Conservation (phyloP, 2,329 filamentous ascomycete genomes). For the Epichloe amarillans region DNA sequence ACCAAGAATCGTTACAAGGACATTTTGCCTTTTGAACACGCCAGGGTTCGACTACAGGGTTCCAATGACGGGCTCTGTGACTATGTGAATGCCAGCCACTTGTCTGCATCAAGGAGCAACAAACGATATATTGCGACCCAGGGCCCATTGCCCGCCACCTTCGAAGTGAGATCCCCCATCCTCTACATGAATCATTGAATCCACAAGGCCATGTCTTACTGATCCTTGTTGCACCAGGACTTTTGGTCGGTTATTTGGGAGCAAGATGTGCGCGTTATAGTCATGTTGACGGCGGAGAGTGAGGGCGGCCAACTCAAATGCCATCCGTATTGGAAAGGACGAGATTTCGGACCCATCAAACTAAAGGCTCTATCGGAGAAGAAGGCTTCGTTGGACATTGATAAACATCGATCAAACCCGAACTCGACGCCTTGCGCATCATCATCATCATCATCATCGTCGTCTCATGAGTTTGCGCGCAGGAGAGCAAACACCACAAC, state of each 20-base stretch:
- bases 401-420: conserved; percentile 32
- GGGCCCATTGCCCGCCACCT: conserved; percentile 83
- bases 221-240: conserved; percentile 41
- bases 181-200: background rate
- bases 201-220: background rate
- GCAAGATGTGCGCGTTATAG: conserved; percentile 84
- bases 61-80: conserved; percentile 61
- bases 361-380: conserved; percentile 71
- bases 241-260: conserved; percentile 99
- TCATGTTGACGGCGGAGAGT: conserved; percentile 90
- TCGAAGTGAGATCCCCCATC: conserved; percentile 50
- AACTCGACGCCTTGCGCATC: conserved; percentile 13
- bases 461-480: conserved; percentile 27
- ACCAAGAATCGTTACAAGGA: conserved; percentile 96
- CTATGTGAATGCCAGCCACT: conserved; percentile 88
- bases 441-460: conserved; percentile 1
- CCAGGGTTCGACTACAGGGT: conserved; percentile 65
- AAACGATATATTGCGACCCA: conserved; percentile 95
- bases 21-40: conserved; percentile 91
- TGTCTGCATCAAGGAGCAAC: conserved; percentile 67
- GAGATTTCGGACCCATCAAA: conserved; percentile 63
- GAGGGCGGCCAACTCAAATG: conserved; percentile 93
- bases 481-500: conserved; percentile 42
- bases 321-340: conserved; percentile 80
- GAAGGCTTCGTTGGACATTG: conserved; percentile 63